Percentiles rank a stretch among this genome's conserved stretches.
Conservation (phyloP, 306 rosid species). For the Trichosanthes truncata region DNA sequence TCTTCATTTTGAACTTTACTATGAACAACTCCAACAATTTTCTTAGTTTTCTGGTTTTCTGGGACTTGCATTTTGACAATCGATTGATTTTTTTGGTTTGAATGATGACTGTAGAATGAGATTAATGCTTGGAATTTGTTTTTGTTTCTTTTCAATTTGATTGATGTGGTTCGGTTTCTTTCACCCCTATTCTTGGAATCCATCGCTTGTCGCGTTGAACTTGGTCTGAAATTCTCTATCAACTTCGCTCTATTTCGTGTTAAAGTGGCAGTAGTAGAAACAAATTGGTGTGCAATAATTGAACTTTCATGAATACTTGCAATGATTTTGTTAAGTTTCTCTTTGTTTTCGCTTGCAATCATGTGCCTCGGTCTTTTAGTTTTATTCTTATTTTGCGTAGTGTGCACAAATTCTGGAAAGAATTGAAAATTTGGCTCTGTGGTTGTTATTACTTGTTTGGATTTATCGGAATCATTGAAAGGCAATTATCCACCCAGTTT, state of each 20-base stretch:
- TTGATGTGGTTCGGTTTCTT: too few species aligned
- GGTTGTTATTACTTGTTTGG: not conserved
- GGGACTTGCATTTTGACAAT: not conserved
- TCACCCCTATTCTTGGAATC: too few species aligned
- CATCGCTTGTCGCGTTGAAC: too few species aligned
- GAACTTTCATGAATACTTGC: too few species aligned
- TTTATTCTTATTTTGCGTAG: not conserved
- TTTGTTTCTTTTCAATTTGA: not conserved
- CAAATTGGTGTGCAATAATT: too few species aligned
- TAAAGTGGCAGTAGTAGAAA: too few species aligned
- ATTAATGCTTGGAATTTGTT: not conserved
- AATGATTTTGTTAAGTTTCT: too few species aligned
- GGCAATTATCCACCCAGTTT: not conserved
- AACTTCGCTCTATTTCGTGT: too few species aligned
- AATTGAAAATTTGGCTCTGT: not conserved
- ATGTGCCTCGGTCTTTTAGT: not conserved
- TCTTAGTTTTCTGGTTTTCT: slow-evolving; percentile 5
- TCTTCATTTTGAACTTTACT: too few species aligned
- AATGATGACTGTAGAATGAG: not conserved
- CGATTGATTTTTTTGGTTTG: not conserved
- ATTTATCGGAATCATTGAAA: not conserved
- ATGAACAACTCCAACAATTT: too few species aligned
- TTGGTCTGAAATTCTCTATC: too few species aligned
- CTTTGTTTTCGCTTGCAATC: too few species aligned
- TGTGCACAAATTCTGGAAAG: not conserved